Evolutionary conservation across 2,329 filamentous ascomycete species (phyloP).

Genomic region (Fusarium vanettenii): DNA sequence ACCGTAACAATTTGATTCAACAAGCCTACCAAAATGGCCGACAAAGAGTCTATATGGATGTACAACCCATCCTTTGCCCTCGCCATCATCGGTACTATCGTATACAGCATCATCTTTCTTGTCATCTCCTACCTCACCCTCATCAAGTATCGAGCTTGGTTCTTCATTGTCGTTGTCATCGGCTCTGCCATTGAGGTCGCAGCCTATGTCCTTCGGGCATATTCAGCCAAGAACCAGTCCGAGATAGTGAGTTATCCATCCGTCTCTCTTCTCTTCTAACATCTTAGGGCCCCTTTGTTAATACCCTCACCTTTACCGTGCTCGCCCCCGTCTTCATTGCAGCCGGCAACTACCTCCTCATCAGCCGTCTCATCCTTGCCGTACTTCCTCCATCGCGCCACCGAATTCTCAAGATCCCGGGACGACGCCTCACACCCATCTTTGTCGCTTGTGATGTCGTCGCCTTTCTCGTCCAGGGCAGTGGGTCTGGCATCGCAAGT

Average conservation of each 20-base stretch:
- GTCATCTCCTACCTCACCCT: constrained; percentile 55
- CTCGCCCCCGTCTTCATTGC: constrained; percentile 62
- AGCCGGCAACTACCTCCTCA: constrained; percentile 63
- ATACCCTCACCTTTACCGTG: constrained; percentile 56
- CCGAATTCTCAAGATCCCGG: constrained; percentile 51
- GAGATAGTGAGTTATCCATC: constrained; percentile 46
- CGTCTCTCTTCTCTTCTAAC: neutral
- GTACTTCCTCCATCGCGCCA: constrained; percentile 50
- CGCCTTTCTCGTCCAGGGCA: constrained; percentile 57
- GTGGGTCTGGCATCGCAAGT: constrained; percentile 57
- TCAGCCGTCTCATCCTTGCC: constrained; percentile 57
- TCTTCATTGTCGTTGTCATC: constrained; percentile 56
- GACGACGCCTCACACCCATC: constrained; percentile 55
- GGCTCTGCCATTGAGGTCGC: constrained; percentile 56
- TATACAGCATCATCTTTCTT: constrained; percentile 54
- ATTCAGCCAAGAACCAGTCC: constrained; percentile 49
- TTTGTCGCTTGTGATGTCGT: constrained; percentile 60
- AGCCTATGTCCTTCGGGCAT: constrained; percentile 54
- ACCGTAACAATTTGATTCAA: neutral
- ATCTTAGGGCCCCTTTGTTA: constrained; percentile 51
- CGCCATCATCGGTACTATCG: constrained; percentile 54
- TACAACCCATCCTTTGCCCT: constrained; percentile 58
- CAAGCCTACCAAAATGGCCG: constrained; percentile 35
- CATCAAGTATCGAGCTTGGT: constrained; percentile 54
- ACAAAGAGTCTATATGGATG: constrained; percentile 52